Percentiles rank a stretch among this genome's conserved stretches.
phyloP scores from a whole-genome alignment of 495 filamentous ascomycete genomes.

The Daldinia childiae region DNA sequence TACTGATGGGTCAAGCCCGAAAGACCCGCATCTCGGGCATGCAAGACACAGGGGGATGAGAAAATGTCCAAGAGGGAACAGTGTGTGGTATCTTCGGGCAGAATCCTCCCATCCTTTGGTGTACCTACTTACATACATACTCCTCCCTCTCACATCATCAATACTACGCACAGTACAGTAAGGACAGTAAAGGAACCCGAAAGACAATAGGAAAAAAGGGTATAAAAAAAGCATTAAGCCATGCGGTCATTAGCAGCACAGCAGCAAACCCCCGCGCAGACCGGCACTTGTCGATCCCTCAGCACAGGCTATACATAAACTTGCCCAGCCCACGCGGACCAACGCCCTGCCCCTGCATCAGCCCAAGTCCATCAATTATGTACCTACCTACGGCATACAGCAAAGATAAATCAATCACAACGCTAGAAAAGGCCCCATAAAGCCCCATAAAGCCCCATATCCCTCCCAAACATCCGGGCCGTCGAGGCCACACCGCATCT shows the following conservation, averaged over 20 bases:
- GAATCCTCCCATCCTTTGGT: constrained; percentile 31
- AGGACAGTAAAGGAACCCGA: constrained; percentile 3
- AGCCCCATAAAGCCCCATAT: constrained; percentile 7
- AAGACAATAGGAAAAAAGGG: background rate
- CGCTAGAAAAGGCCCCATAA: background rate
- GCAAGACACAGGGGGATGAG: constrained; percentile 40
- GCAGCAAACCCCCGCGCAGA: constrained; percentile 17
- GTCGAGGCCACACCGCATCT: constrained; percentile 36
- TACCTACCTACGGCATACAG: too few relatives aligned
- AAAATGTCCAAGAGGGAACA: constrained; percentile 20
- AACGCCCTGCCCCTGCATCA: constrained; percentile 34
- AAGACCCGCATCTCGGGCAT: constrained; percentile 28
- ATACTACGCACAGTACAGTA: constrained; percentile 41
- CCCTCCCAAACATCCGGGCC: constrained; percentile 27
- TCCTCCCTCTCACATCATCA: constrained; percentile 40
- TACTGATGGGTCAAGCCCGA: constrained; percentile 28
- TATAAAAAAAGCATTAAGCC: too few relatives aligned
- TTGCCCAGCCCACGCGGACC: constrained; percentile 23
- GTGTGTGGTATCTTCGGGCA: constrained; percentile 23
- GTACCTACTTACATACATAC: too few relatives aligned
- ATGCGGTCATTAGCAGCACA: constrained; percentile 21
- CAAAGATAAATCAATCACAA: constrained; percentile 14
- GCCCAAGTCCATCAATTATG: too few relatives aligned
- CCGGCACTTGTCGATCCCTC: constrained; percentile 40
- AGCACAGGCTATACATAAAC: constrained; percentile 23